These are phyloP conservation scores for Aspergillus sp. DNA, from an alignment of 2,329 filamentous ascomycete species.

Conservation along the genomic window DNA sequence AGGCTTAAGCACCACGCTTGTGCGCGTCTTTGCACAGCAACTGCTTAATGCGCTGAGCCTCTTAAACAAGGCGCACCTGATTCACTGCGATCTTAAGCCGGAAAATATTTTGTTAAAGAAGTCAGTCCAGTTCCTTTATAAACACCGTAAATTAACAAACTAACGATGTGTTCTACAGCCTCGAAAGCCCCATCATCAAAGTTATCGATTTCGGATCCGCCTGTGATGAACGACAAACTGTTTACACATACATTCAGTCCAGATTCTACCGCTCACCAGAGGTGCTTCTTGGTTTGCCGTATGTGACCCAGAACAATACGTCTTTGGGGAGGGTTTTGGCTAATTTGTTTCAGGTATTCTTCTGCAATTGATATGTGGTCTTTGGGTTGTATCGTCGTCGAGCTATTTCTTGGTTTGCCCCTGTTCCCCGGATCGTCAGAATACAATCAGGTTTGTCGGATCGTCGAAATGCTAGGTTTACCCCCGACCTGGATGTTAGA, in stretches of 20 bases:
- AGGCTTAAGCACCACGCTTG: constrained; percentile 91
- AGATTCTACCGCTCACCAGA: constrained; percentile 97
- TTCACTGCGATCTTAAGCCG: constrained; percentile 97
- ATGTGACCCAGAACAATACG: constrained; percentile 27
- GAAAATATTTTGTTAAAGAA: constrained; percentile 98
- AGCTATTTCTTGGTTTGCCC: constrained; percentile 90
- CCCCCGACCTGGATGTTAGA: constrained; percentile 99
- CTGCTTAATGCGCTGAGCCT: constrained; percentile 87
- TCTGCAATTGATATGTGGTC: constrained; percentile 99
- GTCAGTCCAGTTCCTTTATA: constrained; percentile 40
- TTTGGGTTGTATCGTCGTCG: constrained; percentile 94
- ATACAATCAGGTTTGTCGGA: constrained; percentile 96
- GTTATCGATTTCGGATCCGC: constrained; percentile 99
- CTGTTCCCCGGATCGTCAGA: constrained; percentile 96
- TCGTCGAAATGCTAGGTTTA: constrained; percentile 96
- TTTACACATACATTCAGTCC: constrained; percentile 99
- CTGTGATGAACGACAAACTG: constrained; percentile 95
- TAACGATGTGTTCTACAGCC: constrained; percentile 43
- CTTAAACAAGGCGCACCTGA: constrained; percentile 92
- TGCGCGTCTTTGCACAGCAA: constrained; percentile 96
- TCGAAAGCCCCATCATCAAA: constrained; percentile 99
- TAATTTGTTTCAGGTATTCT: constrained; percentile 63
- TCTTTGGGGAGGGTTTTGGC: background rate
- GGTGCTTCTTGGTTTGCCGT: constrained; percentile 86
- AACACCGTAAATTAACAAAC: background rate